phyloP scores from a whole-genome alignment of 331 rosid genomes.

The Quercus lobata region DNA sequence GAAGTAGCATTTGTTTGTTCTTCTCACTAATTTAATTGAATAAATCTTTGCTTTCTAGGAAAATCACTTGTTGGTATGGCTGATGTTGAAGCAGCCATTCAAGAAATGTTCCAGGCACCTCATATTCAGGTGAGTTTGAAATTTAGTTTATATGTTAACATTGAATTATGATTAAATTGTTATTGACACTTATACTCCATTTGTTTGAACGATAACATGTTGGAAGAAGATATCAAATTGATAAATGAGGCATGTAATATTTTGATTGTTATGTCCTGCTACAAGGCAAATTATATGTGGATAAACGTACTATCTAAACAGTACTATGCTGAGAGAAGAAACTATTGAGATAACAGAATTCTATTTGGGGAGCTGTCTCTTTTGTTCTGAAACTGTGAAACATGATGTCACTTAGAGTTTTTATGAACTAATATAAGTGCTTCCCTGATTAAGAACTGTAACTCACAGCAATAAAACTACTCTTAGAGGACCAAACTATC shows the following conservation, averaged over 20 bases:
- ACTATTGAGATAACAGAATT: neutral
- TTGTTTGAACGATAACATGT: neutral
- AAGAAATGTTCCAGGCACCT: conserved; percentile 98
- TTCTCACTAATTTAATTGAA: conserved; percentile 13
- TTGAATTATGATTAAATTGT: conserved; percentile 1
- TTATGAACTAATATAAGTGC: neutral
- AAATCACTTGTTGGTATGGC: conserved; percentile 63
- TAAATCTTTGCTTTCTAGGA: conserved; percentile 34
- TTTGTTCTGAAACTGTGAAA: neutral
- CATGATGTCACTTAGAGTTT: neutral
- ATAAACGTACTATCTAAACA: neutral
- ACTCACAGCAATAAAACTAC: neutral
- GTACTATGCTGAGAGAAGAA: neutral
- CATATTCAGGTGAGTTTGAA: conserved; percentile 80
- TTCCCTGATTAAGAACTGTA: conserved; percentile 6
- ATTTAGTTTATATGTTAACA: neutral
- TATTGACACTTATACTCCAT: conserved; percentile 7
- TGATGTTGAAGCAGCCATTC: conserved; percentile 88
- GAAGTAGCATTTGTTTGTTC: conserved; percentile 10
- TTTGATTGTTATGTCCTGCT: neutral
- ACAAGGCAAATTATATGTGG: neutral
- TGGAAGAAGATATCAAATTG: conserved; percentile 7
- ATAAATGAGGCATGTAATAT: conserved; percentile 2
- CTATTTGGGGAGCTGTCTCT: neutral
- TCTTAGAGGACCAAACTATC: conserved; percentile 1